Evolutionary conservation across 2,329 filamentous ascomycete genomes (phyloP), one percentile per base, ranked within the genome.

Genomic region (Fusarium napiforme): DNA sequence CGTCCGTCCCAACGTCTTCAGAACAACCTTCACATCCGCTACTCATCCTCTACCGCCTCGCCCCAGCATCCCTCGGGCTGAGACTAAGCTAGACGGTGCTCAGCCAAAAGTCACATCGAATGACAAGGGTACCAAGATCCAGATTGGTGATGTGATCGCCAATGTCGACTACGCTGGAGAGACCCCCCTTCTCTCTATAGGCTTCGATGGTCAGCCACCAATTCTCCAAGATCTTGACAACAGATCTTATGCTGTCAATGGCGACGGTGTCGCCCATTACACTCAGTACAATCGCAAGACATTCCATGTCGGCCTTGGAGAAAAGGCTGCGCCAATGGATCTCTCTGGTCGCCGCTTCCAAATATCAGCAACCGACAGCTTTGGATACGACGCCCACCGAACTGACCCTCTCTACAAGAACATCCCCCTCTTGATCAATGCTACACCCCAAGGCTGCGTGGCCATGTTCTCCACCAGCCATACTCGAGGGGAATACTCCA

Each of bases 381-480:
- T 94, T 74, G 91, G 92, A 5, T 93, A 94, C 77, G 91, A 94
- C 74, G 88, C 90, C 8, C 90, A 93, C 78, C 87, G 87, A 15
- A 92, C 91, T 6, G 92, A 94, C 78, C 92, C 92, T 1, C 84
- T 93, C 60, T 94, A 94, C 83, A 94, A 94, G 81, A 90, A 93
- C 75, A 92, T 93, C 43, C 92, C 92, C 0, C 85, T 94, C 1
- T 83, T 94, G 34, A 91, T 94, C 80, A 92, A 93, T 62, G 89
- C 88, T 1, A 91, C 89, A 0, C 87, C 90, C 0, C 77, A 87
- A 6, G 92, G 91, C 1, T 92, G 89, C 57, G 86, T 93, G 0
- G 92, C 87, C 1, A 86, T 91, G 23, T 93, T 94, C 79, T 93
- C 92, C 0, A 91, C 91, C 0, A 89, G 88, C 5, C 90, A 93